Evolutionary conservation across 208 protist species (phyloP), one percentile per base, ranked within the genome.

Genomic region (Endotrypanum monterogeii): DNA sequence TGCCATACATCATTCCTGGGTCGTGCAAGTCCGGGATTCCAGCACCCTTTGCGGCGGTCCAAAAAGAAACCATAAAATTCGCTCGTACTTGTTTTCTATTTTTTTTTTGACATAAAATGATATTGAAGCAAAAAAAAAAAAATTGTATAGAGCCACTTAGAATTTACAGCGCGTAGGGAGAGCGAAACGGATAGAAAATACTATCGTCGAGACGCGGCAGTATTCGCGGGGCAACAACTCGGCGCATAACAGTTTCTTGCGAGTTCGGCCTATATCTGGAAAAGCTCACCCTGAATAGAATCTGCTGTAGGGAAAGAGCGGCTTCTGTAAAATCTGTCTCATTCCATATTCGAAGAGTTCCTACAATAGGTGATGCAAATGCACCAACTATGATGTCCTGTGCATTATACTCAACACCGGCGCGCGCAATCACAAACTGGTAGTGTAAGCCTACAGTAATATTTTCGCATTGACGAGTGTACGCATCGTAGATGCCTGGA

Each of bases 141-240:
- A 44, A 65, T 23, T 44, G 11, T 44, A 65, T 65, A 23, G 1
- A 23, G 2, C 14, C 32, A 46, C 1, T 28, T 48, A n/a, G 16
- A 46, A 20, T 37, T 74, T 78, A 85, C 41, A 78, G 37, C 2
- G 78, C 72, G 61, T 83, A 80, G 7, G 78, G 74, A 51, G 77
- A 67, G 11, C 72, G 75, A 74, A 96, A 96, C 1, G 87, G 91
- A 73, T 96, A 94, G 76, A 96, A 96, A 56, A 94, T 83, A 44
- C 58, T 88, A 51, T 90, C 79, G 48, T 91, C 86, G 0, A 92
- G 71, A 41, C 65, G 80, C 14, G 87, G 89, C 20, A 96, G 80
- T 74, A 96, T 85, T 50, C 82, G 83, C 52, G 89, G 87, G 1
- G 89, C 82, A 69, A 85, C 71, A 58, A 96, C 83, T 3, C 75